Evolutionary conservation across 768 basidiomycete species (phyloP), one percentile per base, ranked within the genome.

Genomic region (Tricholoma matsutake): DNA sequence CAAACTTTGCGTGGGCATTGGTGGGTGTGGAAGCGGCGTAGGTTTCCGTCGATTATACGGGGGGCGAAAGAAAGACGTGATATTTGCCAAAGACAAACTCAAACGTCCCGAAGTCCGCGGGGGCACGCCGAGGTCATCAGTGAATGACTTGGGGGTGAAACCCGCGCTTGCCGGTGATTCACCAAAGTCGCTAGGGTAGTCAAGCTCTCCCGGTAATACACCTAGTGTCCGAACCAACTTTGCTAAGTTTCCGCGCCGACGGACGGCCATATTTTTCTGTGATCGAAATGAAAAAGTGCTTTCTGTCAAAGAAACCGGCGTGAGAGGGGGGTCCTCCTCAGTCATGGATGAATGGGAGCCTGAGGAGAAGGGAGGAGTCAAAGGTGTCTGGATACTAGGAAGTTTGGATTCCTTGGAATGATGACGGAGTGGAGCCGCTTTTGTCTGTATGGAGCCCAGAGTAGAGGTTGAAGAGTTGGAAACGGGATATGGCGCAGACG

Each of bases 191-290:
- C 14, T 16, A 28, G 49, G 51, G 28, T 34, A 60, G 11, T 55
- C 56, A n/a, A 64, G 59, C 34, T 67, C 67, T 8, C 58, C 55
- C 5, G 65, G 65, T 11, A 61, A 41, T 31, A 67, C 67, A 31
- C 73, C 72, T 4, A 74, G 62, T 3, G 69, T 74, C n/a, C 70
- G 67, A 28, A 69, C 61, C 14, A 74, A 62, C 53, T 74, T 74
- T 53, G 60, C 61, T 31, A 70, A 35, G 41, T 67, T 71, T 20
- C 66, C 64, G 16, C 54, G 61, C 18, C 43, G 60, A 32, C 52
- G 45, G 35, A 29, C 32, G 29, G 58, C 14, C 25, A 10, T 45
- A 58, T 55, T 61, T 29, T 53, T 35, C 28, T 37, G 2, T 60
- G 52, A 35, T 63, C 53, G 16, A 58, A 16, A 29, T 64, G 61